These are phyloP conservation scores for Phlebiopsis gigantea DNA, from an alignment of 768 basidiomycete species.

Conservation along the genomic window DNA sequence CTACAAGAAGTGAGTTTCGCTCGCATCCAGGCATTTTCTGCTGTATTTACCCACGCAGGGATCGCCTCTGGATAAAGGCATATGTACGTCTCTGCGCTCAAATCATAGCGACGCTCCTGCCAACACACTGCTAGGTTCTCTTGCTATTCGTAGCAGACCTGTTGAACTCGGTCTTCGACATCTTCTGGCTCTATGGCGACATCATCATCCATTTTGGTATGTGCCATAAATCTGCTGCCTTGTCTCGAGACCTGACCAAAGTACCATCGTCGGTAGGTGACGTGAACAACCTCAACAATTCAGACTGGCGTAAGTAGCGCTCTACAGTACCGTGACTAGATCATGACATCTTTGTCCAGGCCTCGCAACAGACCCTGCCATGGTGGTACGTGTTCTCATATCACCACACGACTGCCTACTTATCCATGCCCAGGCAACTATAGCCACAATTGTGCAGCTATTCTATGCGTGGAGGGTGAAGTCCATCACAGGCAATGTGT, in stretches of 20 bases:
- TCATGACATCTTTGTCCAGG: background rate
- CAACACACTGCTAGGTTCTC: slow-evolving; percentile 12
- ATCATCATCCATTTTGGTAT: slow-evolving; percentile 19
- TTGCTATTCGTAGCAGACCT: slow-evolving; percentile 17
- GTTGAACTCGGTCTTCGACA: slow-evolving; percentile 19
- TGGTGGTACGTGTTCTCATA: slow-evolving; percentile 10
- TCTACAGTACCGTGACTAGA: background rate
- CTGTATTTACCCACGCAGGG: slow-evolving; percentile 10
- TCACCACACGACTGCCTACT: background rate
- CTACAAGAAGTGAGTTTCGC: slow-evolving; percentile 15
- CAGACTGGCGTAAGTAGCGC: slow-evolving; percentile 8
- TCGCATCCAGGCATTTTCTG: background rate
- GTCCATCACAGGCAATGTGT: slow-evolving; percentile 15
- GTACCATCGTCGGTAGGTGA: background rate
- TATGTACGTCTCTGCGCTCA: slow-evolving; percentile 13
- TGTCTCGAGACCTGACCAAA: background rate
- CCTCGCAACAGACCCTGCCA: slow-evolving; percentile 16
- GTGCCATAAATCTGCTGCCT: background rate
- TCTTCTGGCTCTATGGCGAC: slow-evolving; percentile 16
- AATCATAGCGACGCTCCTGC: background rate
- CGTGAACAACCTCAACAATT: background rate
- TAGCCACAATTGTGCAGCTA: slow-evolving; percentile 18
- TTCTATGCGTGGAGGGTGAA: slow-evolving; percentile 23
- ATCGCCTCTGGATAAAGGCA: slow-evolving; percentile 17
- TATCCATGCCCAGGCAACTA: slow-evolving; percentile 14